Conservation (phyloP, 306 rosid genomes). For the Cicer judaicum region DNA sequence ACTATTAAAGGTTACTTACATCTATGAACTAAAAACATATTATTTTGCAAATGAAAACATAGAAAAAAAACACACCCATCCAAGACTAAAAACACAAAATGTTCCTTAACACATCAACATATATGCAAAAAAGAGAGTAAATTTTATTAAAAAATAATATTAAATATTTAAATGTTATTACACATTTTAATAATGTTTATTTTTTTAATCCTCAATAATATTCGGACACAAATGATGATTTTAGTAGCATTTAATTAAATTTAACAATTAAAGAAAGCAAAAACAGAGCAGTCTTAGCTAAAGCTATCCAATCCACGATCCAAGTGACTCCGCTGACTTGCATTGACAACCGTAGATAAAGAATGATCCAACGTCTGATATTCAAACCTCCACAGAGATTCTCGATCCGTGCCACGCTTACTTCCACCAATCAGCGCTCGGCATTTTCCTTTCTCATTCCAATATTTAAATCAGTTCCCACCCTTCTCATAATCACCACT, state of each 20-base stretch:
- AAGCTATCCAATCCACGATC: slow-evolving; percentile 17
- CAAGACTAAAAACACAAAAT: too few relatives aligned
- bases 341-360: slow-evolving; percentile 56
- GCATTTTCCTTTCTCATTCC: slow-evolving; percentile 36
- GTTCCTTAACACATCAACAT: too few relatives aligned
- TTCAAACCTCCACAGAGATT: slow-evolving; percentile 52
- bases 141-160: too few relatives aligned
- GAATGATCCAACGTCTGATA: slow-evolving; percentile 53
- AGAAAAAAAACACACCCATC: too few relatives aligned
- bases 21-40: too few relatives aligned
- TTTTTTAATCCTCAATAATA: too few relatives aligned
- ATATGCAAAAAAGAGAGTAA: too few relatives aligned
- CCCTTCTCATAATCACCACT: not conserved
- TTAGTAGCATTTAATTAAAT: not conserved
- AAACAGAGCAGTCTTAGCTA: not conserved
- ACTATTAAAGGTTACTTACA: too few relatives aligned
- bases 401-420: slow-evolving; percentile 56
- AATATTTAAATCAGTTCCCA: slow-evolving; percentile 29
- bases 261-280: not conserved
- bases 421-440: slow-evolving; percentile 60
- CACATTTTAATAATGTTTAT: not conserved
- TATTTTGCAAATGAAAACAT: too few relatives aligned
- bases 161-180: too few relatives aligned
- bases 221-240: too few relatives aligned
- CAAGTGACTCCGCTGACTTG: slow-evolving; percentile 36